Percentiles rank a stretch among this genome's conserved stretches.
These are phyloP conservation scores for Huntiella savannae DNA, from an alignment of 2,329 filamentous ascomycete genomes.

Conservation along the genomic window DNA sequence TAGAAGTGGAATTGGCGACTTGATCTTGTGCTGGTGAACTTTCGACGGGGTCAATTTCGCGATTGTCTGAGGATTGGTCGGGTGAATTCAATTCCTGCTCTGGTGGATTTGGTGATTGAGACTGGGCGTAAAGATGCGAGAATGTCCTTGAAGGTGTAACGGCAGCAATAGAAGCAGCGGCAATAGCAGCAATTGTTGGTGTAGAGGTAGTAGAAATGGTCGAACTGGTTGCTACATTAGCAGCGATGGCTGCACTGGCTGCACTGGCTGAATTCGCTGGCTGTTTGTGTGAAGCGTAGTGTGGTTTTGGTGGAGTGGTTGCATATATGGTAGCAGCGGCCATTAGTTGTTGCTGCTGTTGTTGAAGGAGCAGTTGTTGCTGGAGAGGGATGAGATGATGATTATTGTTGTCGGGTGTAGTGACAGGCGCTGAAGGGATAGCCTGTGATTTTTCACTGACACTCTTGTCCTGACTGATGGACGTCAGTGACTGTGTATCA, in stretches of 20 bases:
- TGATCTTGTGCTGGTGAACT: background rate
- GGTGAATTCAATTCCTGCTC: too few species aligned
- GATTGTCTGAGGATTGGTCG: background rate
- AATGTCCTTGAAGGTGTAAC: background rate
- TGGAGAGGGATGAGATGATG: conserved; percentile 4
- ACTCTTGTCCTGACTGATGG: conserved; percentile 6
- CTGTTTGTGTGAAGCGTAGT: background rate
- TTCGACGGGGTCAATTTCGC: background rate
- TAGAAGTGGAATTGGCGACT: too few species aligned
- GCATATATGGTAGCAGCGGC: background rate
- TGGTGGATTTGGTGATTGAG: too few species aligned
- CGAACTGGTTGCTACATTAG: background rate
- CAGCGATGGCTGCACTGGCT: background rate
- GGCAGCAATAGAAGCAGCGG: conserved; percentile 1
- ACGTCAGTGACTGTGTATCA: conserved; percentile 12
- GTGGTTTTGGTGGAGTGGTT: background rate
- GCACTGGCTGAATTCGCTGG: background rate
- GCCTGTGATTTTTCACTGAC: background rate
- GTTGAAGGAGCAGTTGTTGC: conserved; percentile 4
- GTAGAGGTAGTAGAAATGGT: conserved; percentile 4
- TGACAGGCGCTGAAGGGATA: background rate
- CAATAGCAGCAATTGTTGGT: background rate
- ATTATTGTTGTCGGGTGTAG: conserved; percentile 13
- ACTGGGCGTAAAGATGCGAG: too few species aligned
- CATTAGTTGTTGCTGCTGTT: background rate